Evolutionary conservation across 352 stramenopile species (phyloP), one percentile per base, ranked within the genome.

Genomic region (Lagenidium sp.): DNA sequence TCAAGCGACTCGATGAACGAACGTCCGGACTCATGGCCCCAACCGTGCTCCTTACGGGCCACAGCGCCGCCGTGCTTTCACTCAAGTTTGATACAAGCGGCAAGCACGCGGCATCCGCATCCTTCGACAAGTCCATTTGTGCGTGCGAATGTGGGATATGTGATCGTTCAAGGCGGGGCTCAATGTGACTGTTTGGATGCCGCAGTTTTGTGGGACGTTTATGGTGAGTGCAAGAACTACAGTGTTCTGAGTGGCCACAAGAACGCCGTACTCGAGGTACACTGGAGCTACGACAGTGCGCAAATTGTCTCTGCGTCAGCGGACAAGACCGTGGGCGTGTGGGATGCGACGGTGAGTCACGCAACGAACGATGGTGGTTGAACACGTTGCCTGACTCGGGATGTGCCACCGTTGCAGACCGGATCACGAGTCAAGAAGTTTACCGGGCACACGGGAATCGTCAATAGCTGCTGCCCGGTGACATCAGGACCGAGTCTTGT

Each of bases 201-300:
- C 36, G 15, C 26, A 83, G 67, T 97, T 30, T 54, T 97, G 11
- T 97, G 88, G 88, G 81, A 96, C 49, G 80, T 92, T 31, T 83
- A 86, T 25, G 81, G 81, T 4, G 85, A 94, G 26, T 97, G 87
- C 59, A 62, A 67, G 35, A 98, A 98, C 54, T 97, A 96, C 53
- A 95, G 85, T 52, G 68, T 97, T n/a, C 60, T 98, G 15, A 67
- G 34, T 7, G 95, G 92, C 18, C 95, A 98, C 63, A 98, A 97
- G 68, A 98, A 98, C 63, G 92, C 94, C 5, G 82, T 98, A 22
- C 47, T 97, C 20, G 84, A 98, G 60, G 63, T 96, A 10, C 71
- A 92, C 41, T 98, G 90, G 82, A 93, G 76, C 7, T 88, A 88
- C 51, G 82, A 97, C 66, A 86, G 75, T 30, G 52, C 77, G 29